Percentiles rank a stretch among this genome's conserved stretches.
phyloP scores from a whole-genome alignment of 2,329 filamentous ascomycete species.

The Podosphaera leucotricha region DNA sequence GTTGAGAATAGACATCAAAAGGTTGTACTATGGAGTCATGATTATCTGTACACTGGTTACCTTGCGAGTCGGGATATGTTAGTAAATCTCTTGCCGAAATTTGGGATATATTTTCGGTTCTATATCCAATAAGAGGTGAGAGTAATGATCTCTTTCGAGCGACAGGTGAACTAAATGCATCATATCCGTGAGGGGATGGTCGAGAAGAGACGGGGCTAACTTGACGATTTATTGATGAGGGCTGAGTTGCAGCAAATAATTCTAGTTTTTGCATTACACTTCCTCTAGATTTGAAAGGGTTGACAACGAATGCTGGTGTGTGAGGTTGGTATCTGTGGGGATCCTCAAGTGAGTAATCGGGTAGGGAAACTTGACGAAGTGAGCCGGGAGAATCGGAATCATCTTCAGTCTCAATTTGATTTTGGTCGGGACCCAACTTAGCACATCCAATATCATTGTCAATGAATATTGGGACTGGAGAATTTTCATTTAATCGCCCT shows the following conservation, averaged over 20 bases:
- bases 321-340: constrained; percentile 8
- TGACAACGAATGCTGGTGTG: constrained; percentile 12
- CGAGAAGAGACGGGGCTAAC: constrained; percentile 12
- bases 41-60: not conserved
- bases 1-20: constrained; percentile 4
- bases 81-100: constrained; percentile 5
- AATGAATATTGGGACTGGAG: not conserved
- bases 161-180: constrained; percentile 8
- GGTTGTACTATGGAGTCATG: constrained; percentile 4
- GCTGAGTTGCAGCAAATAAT: constrained; percentile 14
- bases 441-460: not conserved
- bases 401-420: constrained; percentile 1
- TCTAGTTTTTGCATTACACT: constrained; percentile 12
- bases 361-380: not conserved
- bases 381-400: not conserved
- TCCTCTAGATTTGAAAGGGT: constrained; percentile 14
- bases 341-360: not conserved
- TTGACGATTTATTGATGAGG: constrained; percentile 10
- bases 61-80: constrained; percentile 2
- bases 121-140: constrained; percentile 8
- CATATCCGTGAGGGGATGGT: constrained; percentile 13
- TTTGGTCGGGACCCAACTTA: not conserved
- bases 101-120: constrained; percentile 2
- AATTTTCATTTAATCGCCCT: constrained; percentile 2
- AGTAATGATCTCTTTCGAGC: constrained; percentile 4